phyloP scores from a whole-genome alignment of 352 stramenopile genomes.

The Aphanomyces euteiches region DNA sequence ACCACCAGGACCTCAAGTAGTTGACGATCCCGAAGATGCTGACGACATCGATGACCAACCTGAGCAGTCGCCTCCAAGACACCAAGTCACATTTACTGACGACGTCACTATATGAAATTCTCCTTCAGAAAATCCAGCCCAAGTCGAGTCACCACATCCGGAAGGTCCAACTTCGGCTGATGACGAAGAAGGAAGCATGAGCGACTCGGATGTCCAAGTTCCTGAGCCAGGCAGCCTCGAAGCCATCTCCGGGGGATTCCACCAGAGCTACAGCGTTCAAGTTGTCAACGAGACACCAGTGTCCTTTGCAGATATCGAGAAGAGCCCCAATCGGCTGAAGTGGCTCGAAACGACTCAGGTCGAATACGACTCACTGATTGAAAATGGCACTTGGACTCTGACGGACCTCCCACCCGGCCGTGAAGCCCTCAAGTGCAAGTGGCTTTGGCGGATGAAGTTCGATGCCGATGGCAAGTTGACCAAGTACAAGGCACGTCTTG shows the following conservation, averaged over 20 bases:
- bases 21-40: not conserved
- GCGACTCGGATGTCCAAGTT: not conserved
- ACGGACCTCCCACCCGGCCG: constrained; percentile 1
- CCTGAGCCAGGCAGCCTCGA: not conserved
- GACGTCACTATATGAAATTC: no score
- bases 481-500: constrained; percentile 36
- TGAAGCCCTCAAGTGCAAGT: constrained; percentile 35
- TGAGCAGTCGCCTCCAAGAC: no score
- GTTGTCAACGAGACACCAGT: constrained; percentile 5
- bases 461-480: constrained; percentile 29
- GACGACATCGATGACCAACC: not conserved
- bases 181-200: not conserved
- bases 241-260: constrained; percentile 13
- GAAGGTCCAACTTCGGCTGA: not conserved
- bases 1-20: constrained; percentile 4
- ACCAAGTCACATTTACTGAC: no score
- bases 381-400: constrained; percentile 33
- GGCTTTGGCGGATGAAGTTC: constrained; percentile 31
- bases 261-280: not conserved
- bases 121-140: no score
- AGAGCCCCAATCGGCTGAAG: not conserved
- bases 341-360: constrained; percentile 28
- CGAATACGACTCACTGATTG: constrained; percentile 21
- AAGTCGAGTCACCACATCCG: no score
- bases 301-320: constrained; percentile 18